Evolutionary conservation across 2,329 filamentous ascomycete species (phyloP).

Genomic region (Coniochaeta ligniaria): DNA sequence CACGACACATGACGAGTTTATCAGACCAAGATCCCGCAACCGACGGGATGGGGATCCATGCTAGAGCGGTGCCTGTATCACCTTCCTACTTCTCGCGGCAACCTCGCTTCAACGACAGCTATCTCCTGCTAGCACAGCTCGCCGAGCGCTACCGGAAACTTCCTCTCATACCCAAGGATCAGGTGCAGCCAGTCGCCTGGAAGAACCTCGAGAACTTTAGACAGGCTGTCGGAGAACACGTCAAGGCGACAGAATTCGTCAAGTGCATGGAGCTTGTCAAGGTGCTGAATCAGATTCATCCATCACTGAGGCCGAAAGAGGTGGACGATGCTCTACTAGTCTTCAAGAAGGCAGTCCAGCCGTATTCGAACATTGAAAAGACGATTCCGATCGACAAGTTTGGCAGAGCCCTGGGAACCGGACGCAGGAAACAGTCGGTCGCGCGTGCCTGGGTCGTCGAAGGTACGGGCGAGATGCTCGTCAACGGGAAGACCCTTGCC

Average conservation of each 20-base stretch:
- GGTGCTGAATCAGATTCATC: slow-evolving; percentile 78
- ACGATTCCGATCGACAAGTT: slow-evolving; percentile 64
- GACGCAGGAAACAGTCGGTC: slow-evolving; percentile 79
- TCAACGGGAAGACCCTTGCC: slow-evolving; percentile 83
- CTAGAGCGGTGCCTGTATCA: slow-evolving; percentile 74
- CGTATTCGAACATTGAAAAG: slow-evolving; percentile 55
- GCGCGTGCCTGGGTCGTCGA: slow-evolving; percentile 87
- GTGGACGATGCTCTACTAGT: slow-evolving; percentile 56
- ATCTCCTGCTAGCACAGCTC: slow-evolving; percentile 66
- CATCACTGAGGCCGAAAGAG: slow-evolving; percentile 63
- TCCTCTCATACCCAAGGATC: slow-evolving; percentile 56
- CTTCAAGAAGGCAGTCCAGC: slow-evolving; percentile 71
- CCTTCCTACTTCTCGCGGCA: slow-evolving; percentile 92
- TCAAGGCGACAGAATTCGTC: slow-evolving; percentile 72
- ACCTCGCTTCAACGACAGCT: slow-evolving; percentile 78
- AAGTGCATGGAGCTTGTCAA: slow-evolving; percentile 69
- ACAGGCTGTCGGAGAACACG: slow-evolving; percentile 59
- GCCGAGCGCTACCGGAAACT: slow-evolving; percentile 65
- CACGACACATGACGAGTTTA: slow-evolving; percentile 7
- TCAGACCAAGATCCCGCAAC: neutral
- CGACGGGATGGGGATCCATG: slow-evolving; percentile 27
- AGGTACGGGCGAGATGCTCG: slow-evolving; percentile 79
- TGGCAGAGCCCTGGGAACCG: slow-evolving; percentile 73
- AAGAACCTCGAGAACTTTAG: slow-evolving; percentile 72
- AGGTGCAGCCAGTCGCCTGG: slow-evolving; percentile 74